Base-by-base conservation (phyloP, 441 rosid genomes). In the Croton setiger region DNA sequence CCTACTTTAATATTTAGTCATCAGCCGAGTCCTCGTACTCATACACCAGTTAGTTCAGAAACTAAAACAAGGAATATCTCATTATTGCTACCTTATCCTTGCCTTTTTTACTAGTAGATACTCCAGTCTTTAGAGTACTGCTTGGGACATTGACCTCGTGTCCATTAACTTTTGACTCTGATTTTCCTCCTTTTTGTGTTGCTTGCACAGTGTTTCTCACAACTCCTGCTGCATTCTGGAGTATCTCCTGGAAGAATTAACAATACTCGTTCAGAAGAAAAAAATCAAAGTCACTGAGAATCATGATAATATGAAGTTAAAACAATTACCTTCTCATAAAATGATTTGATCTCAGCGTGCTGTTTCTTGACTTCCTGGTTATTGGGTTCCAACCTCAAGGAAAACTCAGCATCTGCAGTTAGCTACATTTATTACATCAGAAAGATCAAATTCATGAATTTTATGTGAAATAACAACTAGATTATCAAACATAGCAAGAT, bases 361-460 rank as follows among this genome's bases (percentile, higher is more conserved):
- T 88, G 98, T 84, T 89, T 92, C 84, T 89, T 87, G 72, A 92
- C 75, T 75, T 92, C 97, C 76, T 86, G 91, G 74, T 88, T 95
- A 61, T 87, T 76, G 53, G 97, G 96, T 80, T 95, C 98, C 80
- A 92, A 78, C 76, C 87, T 84, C 78, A 90, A 76, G 67, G 91
- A 88, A 85, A 88, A 87, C 83, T 87, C 97, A 61, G 97, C 83
- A 95, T 95, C 99, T 92, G 91, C 82, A 67, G 51, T 75, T 36
- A 72, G 72, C 79, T 73, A 71, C 68, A 23, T 65, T 66, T 67
- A 63, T 66, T 63, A 63, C 13, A 61, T 74, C 68, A 74, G 60
- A 76, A 33, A 58, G 12, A 60, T 71, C 67, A 74, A 73, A 72
- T 41, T 53, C 23, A 64, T 55, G 35, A 61, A 49, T 48, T 65